Percentiles rank a stretch among this genome's conserved stretches.
These are phyloP conservation scores for Ophiocordyceps sinensis DNA, from an alignment of 2,329 filamentous ascomycete genomes.

Conservation along the genomic window DNA sequence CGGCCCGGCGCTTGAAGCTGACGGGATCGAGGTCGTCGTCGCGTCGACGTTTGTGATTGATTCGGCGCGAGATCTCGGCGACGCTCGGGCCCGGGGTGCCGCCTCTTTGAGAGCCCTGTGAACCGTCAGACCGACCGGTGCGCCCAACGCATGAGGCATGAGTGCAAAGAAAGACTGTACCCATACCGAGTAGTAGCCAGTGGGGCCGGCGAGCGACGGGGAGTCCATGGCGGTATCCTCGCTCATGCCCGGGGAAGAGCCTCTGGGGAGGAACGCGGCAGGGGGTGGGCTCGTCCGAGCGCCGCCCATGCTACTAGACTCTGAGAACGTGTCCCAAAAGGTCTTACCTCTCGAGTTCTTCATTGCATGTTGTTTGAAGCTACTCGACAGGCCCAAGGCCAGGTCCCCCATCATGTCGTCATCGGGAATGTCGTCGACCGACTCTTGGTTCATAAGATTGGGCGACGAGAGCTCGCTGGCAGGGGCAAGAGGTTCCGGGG, in stretches of 20 bases:
- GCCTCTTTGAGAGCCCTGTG: constrained; percentile 13
- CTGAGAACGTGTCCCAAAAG: constrained; percentile 65
- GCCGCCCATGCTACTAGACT: constrained; percentile 40
- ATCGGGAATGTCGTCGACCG: constrained; percentile 54
- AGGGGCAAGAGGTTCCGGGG: constrained; percentile 30
- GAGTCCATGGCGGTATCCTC: constrained; percentile 65
- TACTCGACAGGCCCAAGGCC: constrained; percentile 36
- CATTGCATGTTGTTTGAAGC: constrained; percentile 61
- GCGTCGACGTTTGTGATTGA: constrained; percentile 68
- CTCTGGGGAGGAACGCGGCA: constrained; percentile 44
- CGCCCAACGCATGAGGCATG: too few relatives aligned
- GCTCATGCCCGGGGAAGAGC: constrained; percentile 45
- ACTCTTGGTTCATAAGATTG: constrained; percentile 47
- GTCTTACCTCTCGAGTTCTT: constrained; percentile 57
- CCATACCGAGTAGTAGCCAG: constrained; percentile 17
- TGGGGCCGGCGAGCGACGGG: constrained; percentile 29
- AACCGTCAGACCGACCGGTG: not conserved
- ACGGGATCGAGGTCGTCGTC: constrained; percentile 84
- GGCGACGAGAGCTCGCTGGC: constrained; percentile 56
- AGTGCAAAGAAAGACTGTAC: constrained; percentile 6
- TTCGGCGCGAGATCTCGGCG: constrained; percentile 63
- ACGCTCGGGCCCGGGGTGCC: constrained; percentile 42
- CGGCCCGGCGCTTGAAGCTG: constrained; percentile 80
- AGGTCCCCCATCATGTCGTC: constrained; percentile 52
- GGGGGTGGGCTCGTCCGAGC: constrained; percentile 49